Base-by-base conservation (phyloP, 2,329 filamentous ascomycete genomes). In the Phyllosticta citriasiana region DNA sequence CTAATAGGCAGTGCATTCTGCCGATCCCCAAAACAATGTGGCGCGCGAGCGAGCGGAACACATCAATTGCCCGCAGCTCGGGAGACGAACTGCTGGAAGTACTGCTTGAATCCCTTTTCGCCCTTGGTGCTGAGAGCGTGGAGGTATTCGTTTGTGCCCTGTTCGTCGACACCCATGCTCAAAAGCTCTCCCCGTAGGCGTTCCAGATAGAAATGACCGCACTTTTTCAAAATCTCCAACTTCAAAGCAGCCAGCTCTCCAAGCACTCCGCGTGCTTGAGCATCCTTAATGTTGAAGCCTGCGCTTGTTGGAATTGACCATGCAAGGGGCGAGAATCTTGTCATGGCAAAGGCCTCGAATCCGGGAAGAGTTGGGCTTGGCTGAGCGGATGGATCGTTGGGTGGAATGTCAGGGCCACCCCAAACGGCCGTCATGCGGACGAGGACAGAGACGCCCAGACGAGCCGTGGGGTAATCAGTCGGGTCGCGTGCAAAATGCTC, bases 341-440 rank as follows among this genome's bases (percentile, higher is more conserved):
- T 85, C 62, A 97, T 88, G 75, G 96, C 88, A 75, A 96, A 97
- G 61, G 84, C 83, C 67, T 96, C 91, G 71, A 99, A 99, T 6
- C 94, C 93, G 2, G 92, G 89, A 27, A 99, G 73, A 9, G 72
- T 73, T 50, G 74, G 69, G 25, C 58, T 57, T 4, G 40, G 40
- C n/a, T 47, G 40, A 47, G 40, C 40, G n/a, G 40, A 47, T 24
- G 62, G 68, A 22, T 68, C 68, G 33, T 14, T 51, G 19, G 30
- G 47, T 2, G 65, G 55, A 22, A 63, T 57, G 65, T 96, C 90
- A 1, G 91, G 89, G 0, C 93, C 94, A 62, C 94, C 93, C 93
- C 94, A 99, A 51, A 91, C 86, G 30, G 82, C 80, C 8, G 88
- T 89, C 87, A 99, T 96, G 65, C 86, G 87, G 24, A 83, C 82